These are phyloP conservation scores for Tothia fuscella DNA, from an alignment of 2,329 filamentous ascomycete species.

Conservation along the genomic window DNA sequence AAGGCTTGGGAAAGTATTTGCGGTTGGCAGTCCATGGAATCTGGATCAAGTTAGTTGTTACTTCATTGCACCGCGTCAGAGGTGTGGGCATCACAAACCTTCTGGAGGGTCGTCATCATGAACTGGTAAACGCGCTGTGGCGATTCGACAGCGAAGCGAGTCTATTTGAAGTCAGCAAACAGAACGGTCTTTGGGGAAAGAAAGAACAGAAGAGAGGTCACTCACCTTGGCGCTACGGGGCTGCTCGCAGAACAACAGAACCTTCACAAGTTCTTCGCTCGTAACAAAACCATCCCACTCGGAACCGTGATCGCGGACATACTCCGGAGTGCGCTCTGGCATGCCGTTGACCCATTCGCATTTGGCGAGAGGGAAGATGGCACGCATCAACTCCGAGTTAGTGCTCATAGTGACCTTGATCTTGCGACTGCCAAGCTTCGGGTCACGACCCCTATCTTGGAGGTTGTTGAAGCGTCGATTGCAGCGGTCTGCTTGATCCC, in stretches of 20 bases:
- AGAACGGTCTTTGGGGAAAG: neutral
- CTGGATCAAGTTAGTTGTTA: neutral
- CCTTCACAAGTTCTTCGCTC: conserved; percentile 34
- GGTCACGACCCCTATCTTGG: neutral
- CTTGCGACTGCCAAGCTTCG: conserved; percentile 1
- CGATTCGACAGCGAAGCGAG: neutral
- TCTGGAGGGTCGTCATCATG: conserved; percentile 1
- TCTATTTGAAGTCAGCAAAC: too few species aligned
- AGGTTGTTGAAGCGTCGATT: conserved; percentile 1
- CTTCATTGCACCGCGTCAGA: neutral
- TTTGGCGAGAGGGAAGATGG: conserved; percentile 40
- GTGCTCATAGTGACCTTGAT: conserved; percentile 31
- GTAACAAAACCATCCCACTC: conserved; percentile 40
- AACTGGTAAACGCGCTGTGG: conserved; percentile 5
- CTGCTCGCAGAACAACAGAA: neutral
- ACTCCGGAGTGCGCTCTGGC: conserved; percentile 22
- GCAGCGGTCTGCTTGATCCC: neutral
- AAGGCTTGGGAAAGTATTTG: conserved; percentile 2
- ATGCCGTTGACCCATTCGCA: conserved; percentile 32
- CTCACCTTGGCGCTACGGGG: conserved; percentile 1
- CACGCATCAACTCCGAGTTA: conserved; percentile 37
- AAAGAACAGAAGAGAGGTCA: too few species aligned
- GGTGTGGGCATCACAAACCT: neutral
- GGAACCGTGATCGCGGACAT: conserved; percentile 28
- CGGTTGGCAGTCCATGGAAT: conserved; percentile 6